These are phyloP conservation scores for Clitoria ternatea DNA, from an alignment of 306 rosid genomes.

Conservation along the genomic window DNA sequence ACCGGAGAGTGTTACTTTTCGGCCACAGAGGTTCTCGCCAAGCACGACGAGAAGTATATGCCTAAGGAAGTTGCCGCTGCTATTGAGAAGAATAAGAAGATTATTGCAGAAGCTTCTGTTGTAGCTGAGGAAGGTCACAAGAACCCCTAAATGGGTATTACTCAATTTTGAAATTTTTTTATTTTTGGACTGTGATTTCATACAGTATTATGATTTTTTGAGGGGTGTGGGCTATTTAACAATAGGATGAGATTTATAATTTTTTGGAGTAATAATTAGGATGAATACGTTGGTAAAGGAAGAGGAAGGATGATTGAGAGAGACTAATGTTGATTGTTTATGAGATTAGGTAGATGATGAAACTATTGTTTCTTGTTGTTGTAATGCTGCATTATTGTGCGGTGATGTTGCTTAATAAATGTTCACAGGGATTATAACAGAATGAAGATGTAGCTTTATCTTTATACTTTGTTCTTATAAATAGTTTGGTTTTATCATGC, in stretches of 20 bases:
- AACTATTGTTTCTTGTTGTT: conserved; percentile 25
- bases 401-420: conserved; percentile 14
- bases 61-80: conserved; percentile 79
- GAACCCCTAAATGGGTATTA: conserved; percentile 27
- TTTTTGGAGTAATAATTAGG: conserved; percentile 24
- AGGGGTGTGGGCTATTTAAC: background rate
- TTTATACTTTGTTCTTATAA: background rate
- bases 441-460: background rate
- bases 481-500: background rate
- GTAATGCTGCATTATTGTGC: conserved; percentile 25
- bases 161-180: conserved; percentile 6
- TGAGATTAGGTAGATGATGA: conserved; percentile 16
- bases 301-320: background rate
- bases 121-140: conserved; percentile 23
- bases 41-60: conserved; percentile 97
- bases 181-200: background rate
- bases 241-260: conserved; percentile 10
- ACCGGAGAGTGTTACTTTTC: conserved; percentile 58
- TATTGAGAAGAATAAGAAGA: conserved; percentile 89
- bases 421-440: background rate
- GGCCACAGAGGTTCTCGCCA: conserved; percentile 83
- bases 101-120: conserved; percentile 37
- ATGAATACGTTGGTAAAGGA: conserved; percentile 19
- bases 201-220: background rate
- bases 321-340: conserved; percentile 24